These are phyloP conservation scores for Ambrosiella xylebori DNA, from an alignment of 2,329 filamentous ascomycete genomes.

Conservation along the genomic window DNA sequence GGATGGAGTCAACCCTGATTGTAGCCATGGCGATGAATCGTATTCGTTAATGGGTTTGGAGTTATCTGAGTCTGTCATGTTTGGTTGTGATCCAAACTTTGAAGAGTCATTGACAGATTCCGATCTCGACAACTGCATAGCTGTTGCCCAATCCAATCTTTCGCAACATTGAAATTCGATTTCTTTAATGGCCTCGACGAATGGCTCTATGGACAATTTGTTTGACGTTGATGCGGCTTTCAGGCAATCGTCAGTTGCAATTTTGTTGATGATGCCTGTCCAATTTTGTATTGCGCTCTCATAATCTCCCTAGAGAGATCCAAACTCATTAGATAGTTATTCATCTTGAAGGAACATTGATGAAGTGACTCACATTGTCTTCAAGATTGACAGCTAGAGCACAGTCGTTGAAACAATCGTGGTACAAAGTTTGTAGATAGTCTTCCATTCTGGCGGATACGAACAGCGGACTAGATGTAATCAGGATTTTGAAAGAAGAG, in stretches of 20 bases:
- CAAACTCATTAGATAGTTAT: neutral
- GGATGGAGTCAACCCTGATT: neutral
- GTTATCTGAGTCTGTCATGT: neutral
- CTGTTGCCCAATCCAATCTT: conserved; percentile 72
- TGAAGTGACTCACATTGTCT: neutral
- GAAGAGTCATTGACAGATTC: neutral
- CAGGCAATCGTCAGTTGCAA: neutral
- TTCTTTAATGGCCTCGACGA: conserved; percentile 64
- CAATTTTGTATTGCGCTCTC: conserved; percentile 78
- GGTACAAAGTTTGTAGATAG: neutral
- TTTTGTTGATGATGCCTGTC: conserved; percentile 20
- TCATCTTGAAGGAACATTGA: neutral
- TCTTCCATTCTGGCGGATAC: neutral
- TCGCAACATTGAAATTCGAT: conserved; percentile 89
- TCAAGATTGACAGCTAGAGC: neutral
- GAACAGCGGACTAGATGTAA: no score
- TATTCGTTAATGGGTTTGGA: no score
- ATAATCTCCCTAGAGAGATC: conserved; percentile 57
- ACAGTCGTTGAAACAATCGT: neutral
- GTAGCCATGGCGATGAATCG: no score
- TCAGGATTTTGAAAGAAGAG: no score
- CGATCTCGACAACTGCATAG: conserved; percentile 49
- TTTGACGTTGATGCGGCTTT: conserved; percentile 29
- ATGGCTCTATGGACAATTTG: conserved; percentile 66
- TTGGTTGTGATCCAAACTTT: neutral